Evolutionary conservation across 1,139 yeast species (phyloP).

Genomic region (Candida frijolesensis): DNA sequence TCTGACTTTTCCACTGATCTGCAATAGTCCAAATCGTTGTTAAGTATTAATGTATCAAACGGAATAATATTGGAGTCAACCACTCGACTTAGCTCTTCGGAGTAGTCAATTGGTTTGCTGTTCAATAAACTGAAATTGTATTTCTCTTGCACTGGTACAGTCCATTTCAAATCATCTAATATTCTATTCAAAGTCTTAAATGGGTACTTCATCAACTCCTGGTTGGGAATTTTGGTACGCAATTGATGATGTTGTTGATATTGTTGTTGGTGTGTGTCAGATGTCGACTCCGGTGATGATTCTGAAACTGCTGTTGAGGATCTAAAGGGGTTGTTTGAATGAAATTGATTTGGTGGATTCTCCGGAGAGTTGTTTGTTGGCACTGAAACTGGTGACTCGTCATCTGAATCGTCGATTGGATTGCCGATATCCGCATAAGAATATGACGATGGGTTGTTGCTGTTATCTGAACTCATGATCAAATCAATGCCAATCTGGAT

Average conservation of each 20-base stretch:
- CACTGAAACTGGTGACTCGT: slow-evolving; percentile 8
- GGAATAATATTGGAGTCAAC: slow-evolving; percentile 13
- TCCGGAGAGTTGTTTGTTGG: slow-evolving; percentile 7
- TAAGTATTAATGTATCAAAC: slow-evolving; percentile 31
- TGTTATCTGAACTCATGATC: background rate
- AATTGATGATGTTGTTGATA: slow-evolving; percentile 2
- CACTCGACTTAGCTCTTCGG: slow-evolving; percentile 28
- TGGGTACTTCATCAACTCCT: slow-evolving; percentile 25
- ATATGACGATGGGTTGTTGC: background rate
- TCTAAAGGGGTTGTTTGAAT: slow-evolving; percentile 12
- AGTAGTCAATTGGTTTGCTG: slow-evolving; percentile 37
- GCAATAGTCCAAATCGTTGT: slow-evolving; percentile 34
- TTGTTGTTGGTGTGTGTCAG: background rate
- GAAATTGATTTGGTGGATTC: slow-evolving; percentile 5
- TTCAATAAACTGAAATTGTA: slow-evolving; percentile 28
- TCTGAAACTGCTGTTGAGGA: slow-evolving; percentile 1
- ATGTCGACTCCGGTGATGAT: slow-evolving; percentile 1
- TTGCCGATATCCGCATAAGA: background rate
- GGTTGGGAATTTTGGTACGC: slow-evolving; percentile 16
- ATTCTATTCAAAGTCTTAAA: slow-evolving; percentile 70
- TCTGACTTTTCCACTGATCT: slow-evolving; percentile 29
- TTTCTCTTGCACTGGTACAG: slow-evolving; percentile 28
- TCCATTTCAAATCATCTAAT: slow-evolving; percentile 61
- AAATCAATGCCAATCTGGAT: background rate
- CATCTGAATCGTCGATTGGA: slow-evolving; percentile 6